These are phyloP conservation scores for Vitis hybrid DNA, from an alignment of 177 flowering plant genomes.

Conservation along the genomic window DNA sequence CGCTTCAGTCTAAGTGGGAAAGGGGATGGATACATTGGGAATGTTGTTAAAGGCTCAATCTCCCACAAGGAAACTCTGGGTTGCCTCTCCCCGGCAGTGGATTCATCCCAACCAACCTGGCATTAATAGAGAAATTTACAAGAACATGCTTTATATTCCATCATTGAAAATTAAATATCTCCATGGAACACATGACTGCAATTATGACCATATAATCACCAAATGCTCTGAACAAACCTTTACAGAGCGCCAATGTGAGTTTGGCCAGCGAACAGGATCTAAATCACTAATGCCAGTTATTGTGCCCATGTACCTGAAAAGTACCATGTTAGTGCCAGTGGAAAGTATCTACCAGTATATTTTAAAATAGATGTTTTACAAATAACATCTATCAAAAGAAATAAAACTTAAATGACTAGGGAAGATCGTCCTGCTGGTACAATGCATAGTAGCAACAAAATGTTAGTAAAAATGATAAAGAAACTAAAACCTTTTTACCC, in stretches of 20 bases:
- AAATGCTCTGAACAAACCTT: conserved; percentile 39
- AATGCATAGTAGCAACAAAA: too few species aligned
- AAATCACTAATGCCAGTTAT: conserved; percentile 55
- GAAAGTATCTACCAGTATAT: not conserved
- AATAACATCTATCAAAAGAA: too few species aligned
- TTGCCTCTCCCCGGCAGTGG: conserved; percentile 56
- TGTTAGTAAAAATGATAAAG: too few species aligned
- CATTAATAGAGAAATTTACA: conserved; percentile 8
- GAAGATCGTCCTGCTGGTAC: too few species aligned
- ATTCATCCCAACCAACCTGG: conserved; percentile 62
- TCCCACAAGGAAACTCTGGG: conserved; percentile 57
- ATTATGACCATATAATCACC: not conserved
- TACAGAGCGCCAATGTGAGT: conserved; percentile 78
- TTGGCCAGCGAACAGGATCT: conserved; percentile 70
- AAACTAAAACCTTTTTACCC: too few species aligned
- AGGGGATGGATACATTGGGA: conserved; percentile 52
- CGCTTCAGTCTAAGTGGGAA: conserved; percentile 45
- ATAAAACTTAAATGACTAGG: too few species aligned
- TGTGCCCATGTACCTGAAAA: conserved; percentile 44
- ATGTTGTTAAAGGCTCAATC: conserved; percentile 52
- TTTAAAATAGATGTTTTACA: too few species aligned
- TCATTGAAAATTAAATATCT: not conserved
- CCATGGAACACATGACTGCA: too few species aligned
- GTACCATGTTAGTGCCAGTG: not conserved
- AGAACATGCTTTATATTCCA: not conserved